These are phyloP conservation scores for Mortierella sp. DNA, from an alignment of 371 early-diverging fungal species.

Conservation along the genomic window DNA sequence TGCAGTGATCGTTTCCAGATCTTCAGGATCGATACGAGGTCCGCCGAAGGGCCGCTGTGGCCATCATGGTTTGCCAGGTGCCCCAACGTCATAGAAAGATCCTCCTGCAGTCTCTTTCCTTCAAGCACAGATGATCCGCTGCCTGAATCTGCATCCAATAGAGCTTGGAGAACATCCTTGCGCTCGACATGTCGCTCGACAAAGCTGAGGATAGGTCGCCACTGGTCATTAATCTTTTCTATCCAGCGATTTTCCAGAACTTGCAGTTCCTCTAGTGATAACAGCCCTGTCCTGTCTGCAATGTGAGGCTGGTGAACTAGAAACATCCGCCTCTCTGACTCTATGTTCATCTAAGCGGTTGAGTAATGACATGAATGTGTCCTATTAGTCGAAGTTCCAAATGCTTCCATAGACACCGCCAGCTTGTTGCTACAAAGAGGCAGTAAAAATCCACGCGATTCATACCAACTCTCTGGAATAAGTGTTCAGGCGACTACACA, in stretches of 20 bases:
- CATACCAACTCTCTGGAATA: constrained; percentile 22
- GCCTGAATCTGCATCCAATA: constrained; percentile 21
- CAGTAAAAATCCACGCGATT: not conserved
- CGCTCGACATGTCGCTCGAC: constrained; percentile 25
- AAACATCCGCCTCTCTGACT: constrained; percentile 25
- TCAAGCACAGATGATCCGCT: constrained; percentile 11
- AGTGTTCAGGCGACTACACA: constrained; percentile 12
- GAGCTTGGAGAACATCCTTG: constrained; percentile 25
- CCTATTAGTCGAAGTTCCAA: not conserved
- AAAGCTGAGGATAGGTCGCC: constrained; percentile 37
- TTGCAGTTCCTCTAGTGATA: constrained; percentile 23
- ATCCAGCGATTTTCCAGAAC: constrained; percentile 35
- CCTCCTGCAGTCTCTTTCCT: not conserved
- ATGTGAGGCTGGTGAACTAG: constrained; percentile 19
- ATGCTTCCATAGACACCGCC: not conserved
- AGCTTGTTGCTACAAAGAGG: not conserved
- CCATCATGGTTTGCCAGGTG: constrained; percentile 12
- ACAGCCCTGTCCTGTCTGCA: not conserved
- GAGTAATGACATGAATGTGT: not conserved
- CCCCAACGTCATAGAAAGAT: constrained; percentile 13
- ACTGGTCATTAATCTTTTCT: constrained; percentile 23
- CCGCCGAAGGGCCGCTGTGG: not conserved
- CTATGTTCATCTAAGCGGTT: constrained; percentile 17
- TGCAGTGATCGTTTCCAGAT: constrained; percentile 33
- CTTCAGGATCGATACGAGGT: constrained; percentile 17